A percentile compares a stretch with the other conserved stretches of the same genome.
phyloP scores from a whole-genome alignment of 164 flowering plant species.

The Vitis rupestris region DNA sequence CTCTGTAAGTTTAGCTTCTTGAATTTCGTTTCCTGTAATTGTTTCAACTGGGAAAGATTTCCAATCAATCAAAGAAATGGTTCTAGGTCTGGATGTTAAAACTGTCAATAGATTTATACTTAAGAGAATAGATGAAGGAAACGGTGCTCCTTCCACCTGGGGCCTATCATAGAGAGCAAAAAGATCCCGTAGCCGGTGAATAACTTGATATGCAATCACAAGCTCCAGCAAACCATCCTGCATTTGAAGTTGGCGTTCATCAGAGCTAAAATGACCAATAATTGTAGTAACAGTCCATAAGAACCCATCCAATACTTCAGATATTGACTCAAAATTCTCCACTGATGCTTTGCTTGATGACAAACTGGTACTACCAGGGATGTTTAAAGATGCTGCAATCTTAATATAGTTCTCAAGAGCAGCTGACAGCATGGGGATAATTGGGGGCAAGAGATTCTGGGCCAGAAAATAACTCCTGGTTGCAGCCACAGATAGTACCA shows the following conservation, averaged over 20 bases:
- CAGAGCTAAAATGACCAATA: constrained; percentile 58
- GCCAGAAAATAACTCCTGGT: constrained; percentile 86
- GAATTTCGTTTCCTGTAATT: constrained; percentile 15
- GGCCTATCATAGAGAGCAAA: constrained; percentile 95
- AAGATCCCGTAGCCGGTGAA: constrained; percentile 84
- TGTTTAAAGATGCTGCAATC: constrained; percentile 71
- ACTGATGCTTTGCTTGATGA: constrained; percentile 45
- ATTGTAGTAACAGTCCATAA: constrained; percentile 65
- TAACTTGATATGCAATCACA: constrained; percentile 75
- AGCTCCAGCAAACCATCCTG: constrained; percentile 82
- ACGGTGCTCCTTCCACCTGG: constrained; percentile 90
- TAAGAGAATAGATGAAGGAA: constrained; percentile 77
- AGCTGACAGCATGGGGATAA: constrained; percentile 87
- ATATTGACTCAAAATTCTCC: constrained; percentile 68
- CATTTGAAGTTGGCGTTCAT: constrained; percentile 76
- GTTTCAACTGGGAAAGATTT: constrained; percentile 35
- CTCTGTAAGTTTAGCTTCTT: constrained; percentile 25
- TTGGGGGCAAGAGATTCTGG: constrained; percentile 87
- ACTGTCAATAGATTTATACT: constrained; percentile 70
- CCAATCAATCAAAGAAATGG: constrained; percentile 58
- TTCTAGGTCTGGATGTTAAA: constrained; percentile 58
- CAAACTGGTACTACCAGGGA: constrained; percentile 34
- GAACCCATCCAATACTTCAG: constrained; percentile 80
- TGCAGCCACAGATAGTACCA: constrained; percentile 57
- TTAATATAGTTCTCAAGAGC: constrained; percentile 91